phyloP scores from a whole-genome alignment of 2,329 filamentous ascomycete species.

The Coniella lustricola region DNA sequence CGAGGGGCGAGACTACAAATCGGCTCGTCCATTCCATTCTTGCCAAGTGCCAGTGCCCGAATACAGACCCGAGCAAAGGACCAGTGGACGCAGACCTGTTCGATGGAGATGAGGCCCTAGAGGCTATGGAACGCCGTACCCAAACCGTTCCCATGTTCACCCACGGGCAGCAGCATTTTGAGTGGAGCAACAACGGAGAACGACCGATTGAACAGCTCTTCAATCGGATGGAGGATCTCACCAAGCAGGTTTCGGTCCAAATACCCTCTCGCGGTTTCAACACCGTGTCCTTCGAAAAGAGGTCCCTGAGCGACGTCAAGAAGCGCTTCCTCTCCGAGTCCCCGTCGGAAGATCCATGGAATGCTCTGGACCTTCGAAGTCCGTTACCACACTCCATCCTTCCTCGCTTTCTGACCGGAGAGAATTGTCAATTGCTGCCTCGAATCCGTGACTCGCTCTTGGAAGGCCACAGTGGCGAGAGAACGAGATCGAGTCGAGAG shows the following conservation, averaged over 20 bases:
- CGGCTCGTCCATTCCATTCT: slow-evolving; percentile 15
- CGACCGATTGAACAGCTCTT: slow-evolving; percentile 23
- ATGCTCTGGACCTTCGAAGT: slow-evolving; percentile 24
- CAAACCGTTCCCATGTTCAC: slow-evolving; percentile 20
- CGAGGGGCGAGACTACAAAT: slow-evolving; percentile 14
- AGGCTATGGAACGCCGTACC: slow-evolving; percentile 8
- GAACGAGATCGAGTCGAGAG: slow-evolving; percentile 21
- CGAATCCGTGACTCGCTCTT: slow-evolving; percentile 26
- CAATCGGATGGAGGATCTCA: slow-evolving; percentile 23
- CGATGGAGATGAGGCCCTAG: slow-evolving; percentile 10
- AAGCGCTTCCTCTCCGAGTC: slow-evolving; percentile 18
- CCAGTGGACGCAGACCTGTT: slow-evolving; percentile 13
- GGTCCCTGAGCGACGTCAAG: slow-evolving; percentile 18
- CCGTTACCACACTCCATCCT: slow-evolving; percentile 22
- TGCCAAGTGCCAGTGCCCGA: slow-evolving; percentile 12
- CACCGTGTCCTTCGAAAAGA: slow-evolving; percentile 21
- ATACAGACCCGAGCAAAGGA: slow-evolving; percentile 12
- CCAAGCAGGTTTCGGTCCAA: slow-evolving; percentile 22
- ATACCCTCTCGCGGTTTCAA: slow-evolving; percentile 22
- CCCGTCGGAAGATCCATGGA: slow-evolving; percentile 21
- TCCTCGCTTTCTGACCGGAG: slow-evolving; percentile 21
- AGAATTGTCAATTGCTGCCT: slow-evolving; percentile 25
- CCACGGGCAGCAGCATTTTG: slow-evolving; percentile 21
- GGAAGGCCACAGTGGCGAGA: slow-evolving; percentile 29
- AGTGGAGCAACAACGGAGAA: slow-evolving; percentile 17